Conservation (phyloP, 2,329 filamentous ascomycete genomes). For the Tolypocladium inflatum region DNA sequence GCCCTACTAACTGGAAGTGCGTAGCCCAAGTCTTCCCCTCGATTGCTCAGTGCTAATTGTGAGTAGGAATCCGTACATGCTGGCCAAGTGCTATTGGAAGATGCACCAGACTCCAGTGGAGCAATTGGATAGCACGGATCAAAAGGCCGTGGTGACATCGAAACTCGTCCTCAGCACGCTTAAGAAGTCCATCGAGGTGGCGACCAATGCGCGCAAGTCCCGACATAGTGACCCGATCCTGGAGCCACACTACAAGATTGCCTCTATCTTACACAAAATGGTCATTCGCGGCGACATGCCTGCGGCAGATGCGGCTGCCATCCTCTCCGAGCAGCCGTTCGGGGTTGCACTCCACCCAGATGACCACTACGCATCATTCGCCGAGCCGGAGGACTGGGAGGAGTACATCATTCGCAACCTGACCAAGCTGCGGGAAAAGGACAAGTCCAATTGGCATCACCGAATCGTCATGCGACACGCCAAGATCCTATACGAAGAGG, state of each 20-base stretch:
- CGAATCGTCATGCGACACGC: constrained; percentile 73
- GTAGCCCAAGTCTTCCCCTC: constrained; percentile 10
- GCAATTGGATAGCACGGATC: constrained; percentile 33
- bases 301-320: constrained; percentile 37
- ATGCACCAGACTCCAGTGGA: constrained; percentile 45
- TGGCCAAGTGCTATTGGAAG: constrained; percentile 54
- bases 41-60: constrained; percentile 11
- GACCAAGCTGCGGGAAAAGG: constrained; percentile 51
- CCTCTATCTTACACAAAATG: constrained; percentile 74
- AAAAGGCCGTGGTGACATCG: constrained; percentile 18
- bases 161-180: constrained; percentile 36
- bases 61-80: constrained; percentile 47
- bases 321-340: constrained; percentile 48
- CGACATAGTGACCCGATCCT: constrained; percentile 66
- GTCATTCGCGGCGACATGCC: constrained; percentile 45
- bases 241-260: constrained; percentile 87
- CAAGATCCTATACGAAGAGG: constrained; percentile 41
- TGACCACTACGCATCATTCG: constrained; percentile 24
- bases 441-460: constrained; percentile 94
- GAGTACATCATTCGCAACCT: constrained; percentile 43
- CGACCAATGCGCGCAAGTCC: constrained; percentile 42
- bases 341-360: constrained; percentile 25
- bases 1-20: constrained; percentile 48
- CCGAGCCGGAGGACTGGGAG: constrained; percentile 48
- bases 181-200: constrained; percentile 41